Evolutionary conservation across 1,284 basidiomycete genomes (phyloP).

Genomic region (Takashimella tepidaria): DNA sequence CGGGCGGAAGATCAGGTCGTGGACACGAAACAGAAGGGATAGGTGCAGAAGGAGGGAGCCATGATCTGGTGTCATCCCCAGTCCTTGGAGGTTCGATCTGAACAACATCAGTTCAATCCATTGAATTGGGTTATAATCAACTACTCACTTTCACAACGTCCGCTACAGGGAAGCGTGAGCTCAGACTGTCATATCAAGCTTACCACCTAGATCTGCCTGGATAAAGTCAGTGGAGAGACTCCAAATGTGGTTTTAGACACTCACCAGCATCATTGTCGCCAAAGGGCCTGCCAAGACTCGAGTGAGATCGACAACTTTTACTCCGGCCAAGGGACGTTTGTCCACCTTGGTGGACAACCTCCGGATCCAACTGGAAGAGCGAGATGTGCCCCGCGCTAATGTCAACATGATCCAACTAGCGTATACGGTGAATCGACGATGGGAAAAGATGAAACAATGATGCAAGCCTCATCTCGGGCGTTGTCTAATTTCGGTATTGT

Average conservation of each 20-base stretch:
- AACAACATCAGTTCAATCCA: not conserved
- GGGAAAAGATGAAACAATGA: no score
- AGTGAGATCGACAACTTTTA: slow-evolving; percentile 79
- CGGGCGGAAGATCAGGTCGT: slow-evolving; percentile 64
- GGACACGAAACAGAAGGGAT: slow-evolving; percentile 49
- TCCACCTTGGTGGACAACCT: slow-evolving; percentile 6
- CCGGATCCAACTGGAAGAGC: no score
- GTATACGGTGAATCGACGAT: no score
- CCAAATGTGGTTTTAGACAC: no score
- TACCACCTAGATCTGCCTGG: slow-evolving; percentile 33
- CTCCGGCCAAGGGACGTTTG: slow-evolving; percentile 61
- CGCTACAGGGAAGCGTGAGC: slow-evolving; percentile 50
- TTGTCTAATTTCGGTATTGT: no score
- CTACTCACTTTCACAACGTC: slow-evolving; percentile 70
- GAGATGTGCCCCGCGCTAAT: no score
- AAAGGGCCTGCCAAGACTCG: slow-evolving; percentile 85
- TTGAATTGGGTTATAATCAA: no score
- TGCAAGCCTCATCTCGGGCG: no score
- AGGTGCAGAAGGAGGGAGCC: slow-evolving; percentile 73
- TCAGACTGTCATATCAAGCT: not conserved
- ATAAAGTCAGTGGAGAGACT: not conserved
- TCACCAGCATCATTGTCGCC: slow-evolving; percentile 83
- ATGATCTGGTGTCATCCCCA: slow-evolving; percentile 88
- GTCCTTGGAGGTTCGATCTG: slow-evolving; percentile 69
- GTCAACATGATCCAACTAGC: no score